Evolutionary conservation across 305 asterid species (phyloP).

Genomic region (Solanum hybrid): DNA sequence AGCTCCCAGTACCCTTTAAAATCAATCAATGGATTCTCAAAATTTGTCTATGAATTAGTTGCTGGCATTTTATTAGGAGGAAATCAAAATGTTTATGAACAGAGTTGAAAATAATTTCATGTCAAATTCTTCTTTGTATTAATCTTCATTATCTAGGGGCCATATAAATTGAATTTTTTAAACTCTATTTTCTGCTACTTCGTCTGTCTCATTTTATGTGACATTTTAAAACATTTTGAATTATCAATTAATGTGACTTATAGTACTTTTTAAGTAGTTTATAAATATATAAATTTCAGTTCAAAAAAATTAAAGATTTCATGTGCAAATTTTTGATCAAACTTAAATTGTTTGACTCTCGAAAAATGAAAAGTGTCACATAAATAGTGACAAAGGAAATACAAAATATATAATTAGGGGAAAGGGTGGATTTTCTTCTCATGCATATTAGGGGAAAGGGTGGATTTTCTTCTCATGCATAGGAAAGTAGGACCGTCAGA

Average conservation of each 20-base stretch:
- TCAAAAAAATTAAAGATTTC: too few species aligned
- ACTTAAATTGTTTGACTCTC: too few species aligned
- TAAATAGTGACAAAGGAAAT: background rate
- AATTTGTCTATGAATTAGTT: background rate
- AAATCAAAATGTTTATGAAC: background rate
- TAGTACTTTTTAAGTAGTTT: too few species aligned
- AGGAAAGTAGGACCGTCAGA: background rate
- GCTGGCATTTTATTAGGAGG: background rate
- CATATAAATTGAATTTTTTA: background rate
- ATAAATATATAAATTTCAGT: too few species aligned
- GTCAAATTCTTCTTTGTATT: background rate
- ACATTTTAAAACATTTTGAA: too few species aligned
- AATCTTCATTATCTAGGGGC: background rate
- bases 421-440: slow-evolving; percentile 30
- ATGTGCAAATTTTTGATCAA: too few species aligned
- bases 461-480: slow-evolving; percentile 29
- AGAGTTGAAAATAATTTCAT: background rate
- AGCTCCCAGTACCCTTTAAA: slow-evolving; percentile 14
- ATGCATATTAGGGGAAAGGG: slow-evolving; percentile 7
- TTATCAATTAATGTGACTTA: too few species aligned
- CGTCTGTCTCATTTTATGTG: too few species aligned
- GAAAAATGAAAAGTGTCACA: too few species aligned
- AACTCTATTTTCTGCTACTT: background rate
- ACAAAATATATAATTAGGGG: background rate
- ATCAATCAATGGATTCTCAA: slow-evolving; percentile 44